Evolutionary conservation across 192 early-diverging fungal species (phyloP).

Genomic region (Jimgerdemannia lactiflua): DNA sequence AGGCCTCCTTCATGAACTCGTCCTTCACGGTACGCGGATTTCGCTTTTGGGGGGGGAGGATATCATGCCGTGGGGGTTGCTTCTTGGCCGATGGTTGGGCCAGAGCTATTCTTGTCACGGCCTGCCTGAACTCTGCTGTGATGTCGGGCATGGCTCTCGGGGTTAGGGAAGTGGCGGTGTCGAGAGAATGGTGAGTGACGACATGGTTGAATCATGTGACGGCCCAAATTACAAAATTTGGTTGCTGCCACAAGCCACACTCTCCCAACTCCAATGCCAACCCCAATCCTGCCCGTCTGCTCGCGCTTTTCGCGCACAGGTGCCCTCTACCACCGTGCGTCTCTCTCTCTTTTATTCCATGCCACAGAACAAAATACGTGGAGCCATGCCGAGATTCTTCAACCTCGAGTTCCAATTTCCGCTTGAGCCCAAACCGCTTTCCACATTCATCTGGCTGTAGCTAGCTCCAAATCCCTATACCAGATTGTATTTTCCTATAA

Average conservation of each 20-base stretch:
- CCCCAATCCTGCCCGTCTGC: not conserved
- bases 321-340: not conserved
- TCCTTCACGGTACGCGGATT: constrained; percentile 9
- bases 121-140: not conserved
- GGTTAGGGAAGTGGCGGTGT: not conserved
- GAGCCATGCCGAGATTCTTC: too few species aligned
- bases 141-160: not conserved
- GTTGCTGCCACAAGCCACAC: not conserved
- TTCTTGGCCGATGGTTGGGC: not conserved
- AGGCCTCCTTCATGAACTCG: constrained; percentile 54
- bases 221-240: not conserved
- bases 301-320: not conserved
- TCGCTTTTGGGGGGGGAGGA: not conserved
- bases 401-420: too few species aligned
- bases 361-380: too few species aligned
- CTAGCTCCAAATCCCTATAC: too few species aligned
- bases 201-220: not conserved
- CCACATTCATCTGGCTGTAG: too few species aligned
- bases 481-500: too few species aligned
- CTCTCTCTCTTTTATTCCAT: too few species aligned
- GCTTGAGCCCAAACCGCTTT: too few species aligned
- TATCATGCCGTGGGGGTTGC: not conserved
- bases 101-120: not conserved
- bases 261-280: not conserved
- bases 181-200: not conserved